Percentiles rank a stretch among this genome's conserved stretches.
Evolutionary conservation across 306 rosid genomes (phyloP).

Genomic region (Medicago arabica): DNA sequence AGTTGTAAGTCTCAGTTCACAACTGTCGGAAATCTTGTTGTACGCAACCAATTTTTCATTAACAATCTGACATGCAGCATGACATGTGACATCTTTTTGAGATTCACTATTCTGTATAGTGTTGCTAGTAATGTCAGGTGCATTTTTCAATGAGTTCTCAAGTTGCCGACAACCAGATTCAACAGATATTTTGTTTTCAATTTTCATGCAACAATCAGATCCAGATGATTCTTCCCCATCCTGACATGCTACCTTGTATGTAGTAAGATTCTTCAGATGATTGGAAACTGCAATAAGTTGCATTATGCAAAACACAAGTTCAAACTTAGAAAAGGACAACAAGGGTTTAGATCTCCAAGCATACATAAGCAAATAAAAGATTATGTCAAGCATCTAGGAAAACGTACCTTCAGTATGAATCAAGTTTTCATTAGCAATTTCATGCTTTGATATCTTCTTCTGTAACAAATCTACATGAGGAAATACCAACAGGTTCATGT

Average conservation of each 20-base stretch:
- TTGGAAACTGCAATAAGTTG: slow-evolving; percentile 55
- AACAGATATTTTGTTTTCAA: slow-evolving; percentile 41
- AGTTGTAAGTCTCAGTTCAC: slow-evolving; percentile 35
- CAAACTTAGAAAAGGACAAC: slow-evolving; percentile 32
- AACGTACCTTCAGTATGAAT: slow-evolving; percentile 56
- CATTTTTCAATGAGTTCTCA: not conserved
- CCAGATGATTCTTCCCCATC: slow-evolving; percentile 42
- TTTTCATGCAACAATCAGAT: slow-evolving; percentile 44
- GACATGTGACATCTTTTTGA: slow-evolving; percentile 35
- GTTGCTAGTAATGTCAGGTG: slow-evolving; percentile 1
- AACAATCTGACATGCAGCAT: slow-evolving; percentile 23
- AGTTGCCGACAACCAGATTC: slow-evolving; percentile 27
- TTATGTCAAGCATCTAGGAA: slow-evolving; percentile 18
- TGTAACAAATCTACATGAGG: slow-evolving; percentile 85
- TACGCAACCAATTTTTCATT: slow-evolving; percentile 46
- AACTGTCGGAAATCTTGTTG: slow-evolving; percentile 24
- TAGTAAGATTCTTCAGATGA: slow-evolving; percentile 32
- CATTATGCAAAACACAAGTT: slow-evolving; percentile 18
- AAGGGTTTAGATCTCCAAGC: slow-evolving; percentile 25
- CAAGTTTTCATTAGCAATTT: slow-evolving; percentile 42
- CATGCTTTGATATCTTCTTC: slow-evolving; percentile 58
- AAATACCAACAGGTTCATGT: slow-evolving; percentile 76
- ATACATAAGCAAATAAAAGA: slow-evolving; percentile 20
- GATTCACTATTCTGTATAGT: not conserved
- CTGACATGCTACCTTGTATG: not conserved